Percentiles rank a stretch among this genome's conserved stretches.
Conservation (phyloP, 2,329 filamentous ascomycete genomes). For the Neoscytalidium dimidiatum region DNA sequence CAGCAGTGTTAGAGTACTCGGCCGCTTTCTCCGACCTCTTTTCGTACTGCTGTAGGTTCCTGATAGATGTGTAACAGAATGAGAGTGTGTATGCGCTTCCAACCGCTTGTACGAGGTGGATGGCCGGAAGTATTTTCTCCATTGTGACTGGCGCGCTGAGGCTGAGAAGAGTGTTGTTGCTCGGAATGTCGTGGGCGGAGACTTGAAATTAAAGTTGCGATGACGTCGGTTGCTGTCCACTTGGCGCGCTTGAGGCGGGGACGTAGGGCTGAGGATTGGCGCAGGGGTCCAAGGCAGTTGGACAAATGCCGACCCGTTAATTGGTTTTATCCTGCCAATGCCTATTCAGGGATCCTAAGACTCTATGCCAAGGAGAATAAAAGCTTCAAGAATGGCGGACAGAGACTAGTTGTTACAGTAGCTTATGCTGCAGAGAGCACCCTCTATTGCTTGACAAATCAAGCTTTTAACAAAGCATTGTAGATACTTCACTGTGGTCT, state of each 20-base stretch:
- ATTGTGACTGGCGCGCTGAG: neutral
- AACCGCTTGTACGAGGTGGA: constrained; percentile 1
- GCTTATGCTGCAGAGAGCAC: too few species aligned
- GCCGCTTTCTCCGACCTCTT: constrained; percentile 37
- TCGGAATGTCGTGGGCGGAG: neutral
- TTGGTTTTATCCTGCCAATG: neutral
- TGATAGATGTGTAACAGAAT: constrained; percentile 38
- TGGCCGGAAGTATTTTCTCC: neutral
- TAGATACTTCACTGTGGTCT: too few species aligned
- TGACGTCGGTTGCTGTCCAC: neutral
- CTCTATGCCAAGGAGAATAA: neutral
- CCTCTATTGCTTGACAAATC: too few species aligned
- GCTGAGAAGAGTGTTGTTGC: neutral
- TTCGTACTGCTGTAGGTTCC: constrained; percentile 38
- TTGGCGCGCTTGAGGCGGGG: neutral
- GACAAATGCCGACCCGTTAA: neutral
- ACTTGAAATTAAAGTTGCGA: neutral
- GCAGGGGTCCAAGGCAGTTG: neutral
- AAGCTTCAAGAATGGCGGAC: too few species aligned
- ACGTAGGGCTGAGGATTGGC: constrained; percentile 17
- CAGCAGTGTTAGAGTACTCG: constrained; percentile 37
- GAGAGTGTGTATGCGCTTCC: constrained; percentile 31
- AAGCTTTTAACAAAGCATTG: too few species aligned
- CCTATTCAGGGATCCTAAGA: too few species aligned
- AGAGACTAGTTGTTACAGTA: too few species aligned